phyloP scores from a whole-genome alignment of 1,284 basidiomycete genomes.

The Ganoderma lucidum region DNA sequence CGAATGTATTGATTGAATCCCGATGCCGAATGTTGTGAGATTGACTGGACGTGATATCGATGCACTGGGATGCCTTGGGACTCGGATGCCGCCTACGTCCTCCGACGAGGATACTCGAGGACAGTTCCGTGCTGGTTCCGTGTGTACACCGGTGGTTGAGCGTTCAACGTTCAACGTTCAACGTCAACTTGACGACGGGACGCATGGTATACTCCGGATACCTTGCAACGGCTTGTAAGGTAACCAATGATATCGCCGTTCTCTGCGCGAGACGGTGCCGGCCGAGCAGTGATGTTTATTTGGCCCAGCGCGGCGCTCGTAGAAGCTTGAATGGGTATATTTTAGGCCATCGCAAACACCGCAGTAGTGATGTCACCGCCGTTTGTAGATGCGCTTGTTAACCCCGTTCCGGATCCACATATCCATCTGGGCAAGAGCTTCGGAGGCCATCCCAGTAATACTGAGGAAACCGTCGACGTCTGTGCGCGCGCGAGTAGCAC shows the following conservation, averaged over 20 bases:
- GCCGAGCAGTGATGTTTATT: not conserved
- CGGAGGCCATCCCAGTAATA: not conserved
- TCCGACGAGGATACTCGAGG: not conserved
- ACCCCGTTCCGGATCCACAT: not conserved
- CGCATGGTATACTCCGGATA: not conserved
- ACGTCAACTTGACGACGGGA: not conserved
- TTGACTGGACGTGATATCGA: not conserved
- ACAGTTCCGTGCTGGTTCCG: not conserved
- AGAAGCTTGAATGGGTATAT: not conserved
- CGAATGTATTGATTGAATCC: not conserved
- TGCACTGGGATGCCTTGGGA: too few relatives aligned
- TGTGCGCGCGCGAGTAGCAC: too few relatives aligned
- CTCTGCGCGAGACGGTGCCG: not conserved
- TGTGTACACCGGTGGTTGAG: not conserved
- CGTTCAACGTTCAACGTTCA: not conserved
- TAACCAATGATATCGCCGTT: not conserved
- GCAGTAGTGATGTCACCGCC: not conserved
- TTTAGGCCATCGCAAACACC: not conserved
- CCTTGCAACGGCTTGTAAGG: not conserved
- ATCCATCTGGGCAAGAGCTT: not conserved
- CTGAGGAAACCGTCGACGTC: too few relatives aligned
- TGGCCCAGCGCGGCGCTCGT: not conserved
- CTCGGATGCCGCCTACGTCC: not conserved
- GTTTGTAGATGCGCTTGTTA: not conserved
- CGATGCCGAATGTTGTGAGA: conserved; percentile 3